These are phyloP conservation scores for Funneliformis caledonium DNA, from an alignment of 371 early-diverging fungal species.

Conservation along the genomic window DNA sequence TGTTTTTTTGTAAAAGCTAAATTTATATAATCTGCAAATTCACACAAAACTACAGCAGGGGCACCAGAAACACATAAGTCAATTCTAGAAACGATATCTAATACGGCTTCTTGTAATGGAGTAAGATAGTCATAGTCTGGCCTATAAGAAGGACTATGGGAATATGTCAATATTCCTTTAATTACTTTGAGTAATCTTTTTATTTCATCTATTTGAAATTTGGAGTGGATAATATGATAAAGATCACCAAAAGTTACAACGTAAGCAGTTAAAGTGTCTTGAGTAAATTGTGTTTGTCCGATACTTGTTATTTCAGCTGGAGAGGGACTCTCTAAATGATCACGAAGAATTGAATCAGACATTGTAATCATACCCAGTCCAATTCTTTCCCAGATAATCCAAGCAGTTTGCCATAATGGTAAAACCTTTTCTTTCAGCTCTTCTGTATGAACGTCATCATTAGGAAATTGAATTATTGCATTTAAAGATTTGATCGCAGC, in stretches of 20 bases:
- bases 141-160: constrained; percentile 37
- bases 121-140: constrained; percentile 37
- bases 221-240: constrained; percentile 56
- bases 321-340: constrained; percentile 42
- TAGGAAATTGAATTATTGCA: constrained; percentile 61
- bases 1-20: constrained; percentile 56
- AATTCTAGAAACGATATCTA: constrained; percentile 14
- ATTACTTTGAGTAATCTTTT: constrained; percentile 27
- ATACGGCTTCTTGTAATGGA: constrained; percentile 35
- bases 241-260: constrained; percentile 69
- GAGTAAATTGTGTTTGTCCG: constrained; percentile 65
- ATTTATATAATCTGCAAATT: constrained; percentile 59
- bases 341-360: constrained; percentile 41
- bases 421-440: constrained; percentile 44
- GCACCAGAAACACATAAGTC: constrained; percentile 26
- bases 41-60: constrained; percentile 49
- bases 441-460: constrained; percentile 45
- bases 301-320: constrained; percentile 43
- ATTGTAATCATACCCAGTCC: constrained; percentile 61
- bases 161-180: constrained; percentile 21
- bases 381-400: constrained; percentile 81
- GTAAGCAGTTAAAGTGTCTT: constrained; percentile 77
- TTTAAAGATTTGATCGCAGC: constrained; percentile 75
- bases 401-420: constrained; percentile 71
- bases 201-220: constrained; percentile 32